Conservation (phyloP, 2,329 filamentous ascomycete species). For the Aspergillus cejpii region DNA sequence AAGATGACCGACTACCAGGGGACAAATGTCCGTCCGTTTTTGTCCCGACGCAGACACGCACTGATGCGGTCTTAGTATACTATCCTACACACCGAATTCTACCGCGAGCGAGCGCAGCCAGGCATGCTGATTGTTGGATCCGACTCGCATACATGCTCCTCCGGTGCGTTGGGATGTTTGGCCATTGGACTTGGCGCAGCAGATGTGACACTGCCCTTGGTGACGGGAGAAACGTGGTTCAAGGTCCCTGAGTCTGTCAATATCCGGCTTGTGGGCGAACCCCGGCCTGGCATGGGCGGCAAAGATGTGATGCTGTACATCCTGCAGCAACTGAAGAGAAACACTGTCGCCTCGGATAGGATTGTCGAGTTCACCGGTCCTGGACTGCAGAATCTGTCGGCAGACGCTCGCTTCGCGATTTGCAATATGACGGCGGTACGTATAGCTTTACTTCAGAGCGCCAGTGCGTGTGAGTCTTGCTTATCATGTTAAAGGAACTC, state of each 20-base stretch:
- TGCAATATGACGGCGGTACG: constrained; percentile 42
- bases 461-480: not conserved
- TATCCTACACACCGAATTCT: constrained; percentile 47
- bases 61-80: constrained; percentile 22
- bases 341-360: constrained; percentile 42
- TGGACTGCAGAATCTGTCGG: constrained; percentile 35
- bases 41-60: no score
- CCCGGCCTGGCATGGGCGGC: constrained; percentile 36
- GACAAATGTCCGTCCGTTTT: constrained; percentile 25
- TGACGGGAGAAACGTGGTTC: constrained; percentile 46
- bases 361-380: constrained; percentile 44
- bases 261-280: constrained; percentile 38
- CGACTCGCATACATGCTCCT: constrained; percentile 45
- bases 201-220: constrained; percentile 42
- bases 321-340: constrained; percentile 40
- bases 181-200: constrained; percentile 44
- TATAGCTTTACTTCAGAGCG: no score
- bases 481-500: constrained; percentile 28
- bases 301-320: constrained; percentile 46
- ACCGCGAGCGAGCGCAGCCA: constrained; percentile 40
- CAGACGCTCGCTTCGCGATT: constrained; percentile 45
- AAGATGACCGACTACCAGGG: constrained; percentile 43
- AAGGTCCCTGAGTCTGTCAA: constrained; percentile 40
- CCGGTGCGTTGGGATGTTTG: constrained; percentile 38
- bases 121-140: constrained; percentile 41